A percentile compares a stretch with the other conserved stretches of the same genome.
phyloP scores from a whole-genome alignment of 2,329 filamentous ascomycete species.

The Alternaria metachromatica region DNA sequence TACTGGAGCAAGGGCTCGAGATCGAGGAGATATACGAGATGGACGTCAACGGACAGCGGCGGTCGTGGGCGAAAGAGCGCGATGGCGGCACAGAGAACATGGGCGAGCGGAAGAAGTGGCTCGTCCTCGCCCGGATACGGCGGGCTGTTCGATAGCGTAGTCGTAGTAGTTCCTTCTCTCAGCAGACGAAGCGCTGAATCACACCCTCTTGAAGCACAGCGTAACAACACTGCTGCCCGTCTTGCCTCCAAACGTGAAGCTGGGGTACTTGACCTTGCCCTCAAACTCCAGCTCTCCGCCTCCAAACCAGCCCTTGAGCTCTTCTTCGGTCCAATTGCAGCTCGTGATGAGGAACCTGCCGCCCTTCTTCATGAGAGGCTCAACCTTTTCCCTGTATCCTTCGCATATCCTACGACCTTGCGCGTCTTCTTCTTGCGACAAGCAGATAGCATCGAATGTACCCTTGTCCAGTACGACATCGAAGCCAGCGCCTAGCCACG shows the following conservation, averaged over 20 bases:
- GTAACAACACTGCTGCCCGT: conserved; percentile 90
- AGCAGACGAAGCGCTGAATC: conserved; percentile 3
- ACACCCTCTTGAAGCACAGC: conserved; percentile 72
- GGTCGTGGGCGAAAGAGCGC: conserved; percentile 62
- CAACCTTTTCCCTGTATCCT: conserved; percentile 73
- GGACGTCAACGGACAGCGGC: conserved; percentile 68
- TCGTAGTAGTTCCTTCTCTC: not conserved
- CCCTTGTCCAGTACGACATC: conserved; percentile 97
- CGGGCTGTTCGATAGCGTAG: conserved; percentile 13
- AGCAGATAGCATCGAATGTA: conserved; percentile 92
- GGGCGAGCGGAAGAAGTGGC: conserved; percentile 71
- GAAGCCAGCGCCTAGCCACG: conserved; percentile 73
- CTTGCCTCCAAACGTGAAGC: conserved; percentile 86
- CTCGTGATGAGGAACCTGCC: conserved; percentile 87
- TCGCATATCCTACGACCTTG: conserved; percentile 71
- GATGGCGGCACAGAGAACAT: conserved; percentile 69
- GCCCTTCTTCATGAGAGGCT: conserved; percentile 70
- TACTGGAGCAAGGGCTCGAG: conserved; percentile 59
- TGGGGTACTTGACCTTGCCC: conserved; percentile 78
- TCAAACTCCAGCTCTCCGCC: conserved; percentile 63
- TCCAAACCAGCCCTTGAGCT: conserved; percentile 82
- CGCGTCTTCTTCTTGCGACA: conserved; percentile 65
- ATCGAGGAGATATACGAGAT: conserved; percentile 73
- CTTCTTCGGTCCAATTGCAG: conserved; percentile 96
- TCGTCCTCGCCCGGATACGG: conserved; percentile 61